phyloP scores from a whole-genome alignment of 1,284 basidiomycete species.

The Rhizopogon parksii region DNA sequence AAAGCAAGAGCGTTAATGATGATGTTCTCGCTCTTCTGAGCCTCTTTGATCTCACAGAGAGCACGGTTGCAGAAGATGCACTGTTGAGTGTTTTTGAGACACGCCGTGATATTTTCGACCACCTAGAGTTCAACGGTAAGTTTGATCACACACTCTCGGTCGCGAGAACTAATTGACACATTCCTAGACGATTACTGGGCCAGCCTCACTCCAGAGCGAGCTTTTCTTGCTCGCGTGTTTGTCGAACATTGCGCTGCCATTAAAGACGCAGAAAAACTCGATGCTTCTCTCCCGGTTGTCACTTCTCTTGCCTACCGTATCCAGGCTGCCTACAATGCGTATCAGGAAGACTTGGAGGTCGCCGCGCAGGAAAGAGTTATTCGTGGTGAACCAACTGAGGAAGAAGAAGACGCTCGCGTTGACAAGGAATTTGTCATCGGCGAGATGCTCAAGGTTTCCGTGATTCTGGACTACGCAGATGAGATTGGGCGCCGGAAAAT shows the following conservation, averaged over 20 bases:
- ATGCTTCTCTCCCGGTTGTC: slow-evolving; percentile 79
- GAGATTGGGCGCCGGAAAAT: slow-evolving; percentile 93
- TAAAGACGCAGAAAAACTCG: slow-evolving; percentile 65
- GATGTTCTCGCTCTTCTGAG: slow-evolving; percentile 53
- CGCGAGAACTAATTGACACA: background rate
- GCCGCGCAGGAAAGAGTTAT: slow-evolving; percentile 36
- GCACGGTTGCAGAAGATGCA: slow-evolving; percentile 61
- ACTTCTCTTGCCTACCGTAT: slow-evolving; percentile 85
- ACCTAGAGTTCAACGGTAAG: slow-evolving; percentile 68
- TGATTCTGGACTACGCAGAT: slow-evolving; percentile 88
- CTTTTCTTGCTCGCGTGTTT: slow-evolving; percentile 81
- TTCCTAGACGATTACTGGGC: slow-evolving; percentile 70
- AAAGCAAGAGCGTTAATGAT: slow-evolving; percentile 38
- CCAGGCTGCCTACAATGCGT: slow-evolving; percentile 71
- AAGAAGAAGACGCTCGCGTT: slow-evolving; percentile 50
- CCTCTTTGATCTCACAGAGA: slow-evolving; percentile 58
- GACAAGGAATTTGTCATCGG: slow-evolving; percentile 73
- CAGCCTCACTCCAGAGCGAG: slow-evolving; percentile 71
- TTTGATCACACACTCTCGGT: slow-evolving; percentile 6
- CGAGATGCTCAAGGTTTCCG: slow-evolving; percentile 76
- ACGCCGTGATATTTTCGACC: slow-evolving; percentile 54
- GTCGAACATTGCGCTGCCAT: slow-evolving; percentile 69
- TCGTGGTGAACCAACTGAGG: slow-evolving; percentile 38
- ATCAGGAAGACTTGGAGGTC: slow-evolving; percentile 49
- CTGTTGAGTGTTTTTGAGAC: slow-evolving; percentile 59